Base-by-base conservation (phyloP, 257 asterid genomes). In the Nicotiana otophora region DNA sequence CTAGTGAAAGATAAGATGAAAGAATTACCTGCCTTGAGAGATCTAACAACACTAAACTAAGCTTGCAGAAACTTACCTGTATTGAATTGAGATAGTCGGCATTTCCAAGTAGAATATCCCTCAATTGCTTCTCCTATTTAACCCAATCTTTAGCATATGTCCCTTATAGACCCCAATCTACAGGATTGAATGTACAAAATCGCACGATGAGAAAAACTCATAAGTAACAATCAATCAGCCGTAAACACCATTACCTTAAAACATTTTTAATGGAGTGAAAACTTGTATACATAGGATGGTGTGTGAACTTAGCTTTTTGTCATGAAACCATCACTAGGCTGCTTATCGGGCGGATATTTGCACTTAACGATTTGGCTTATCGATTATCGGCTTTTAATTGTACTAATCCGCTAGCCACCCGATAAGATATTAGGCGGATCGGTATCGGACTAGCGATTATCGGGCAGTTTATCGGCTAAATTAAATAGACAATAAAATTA, bases 91-190 rank as follows among this genome's bases (percentile, higher is more conserved):
- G 90, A 90, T 92, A 87, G 82, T 90, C 98, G 0, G 91, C 92
- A 90, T 93, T 91, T n/a, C 87, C 88, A 80, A 81, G 82, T 72
- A 96, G 66, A 31, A 88, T 83, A 82, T 87, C 91, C 6, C 99
- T 95, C 86, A 96, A 80, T 72, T 88, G 85, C 86, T 86, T 91
- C 92, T 96, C 99, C 99, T 98, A 96, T 81, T 91, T 90, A 42
- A 88, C 86, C 99, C 99, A 94, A 86, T 92, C 98, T 68, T 72
- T 77, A 7, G 88, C 91, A 81, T 90, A 94, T 68, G 95, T 79
- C 84, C 98, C 99, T 91, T 96, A 89, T 83, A 36, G 99, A 88
- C 81, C 93, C 99, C 90, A 87, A 57, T 84, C 99, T 96, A 88
- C 81, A 82, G 86, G 82, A 84, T 23, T 63, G 69, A 26, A 63